Percentiles rank a stretch among this genome's conserved stretches.
Evolutionary conservation across 2,329 filamentous ascomycete genomes (phyloP).

Genomic region (Aspergillus tubingensis): DNA sequence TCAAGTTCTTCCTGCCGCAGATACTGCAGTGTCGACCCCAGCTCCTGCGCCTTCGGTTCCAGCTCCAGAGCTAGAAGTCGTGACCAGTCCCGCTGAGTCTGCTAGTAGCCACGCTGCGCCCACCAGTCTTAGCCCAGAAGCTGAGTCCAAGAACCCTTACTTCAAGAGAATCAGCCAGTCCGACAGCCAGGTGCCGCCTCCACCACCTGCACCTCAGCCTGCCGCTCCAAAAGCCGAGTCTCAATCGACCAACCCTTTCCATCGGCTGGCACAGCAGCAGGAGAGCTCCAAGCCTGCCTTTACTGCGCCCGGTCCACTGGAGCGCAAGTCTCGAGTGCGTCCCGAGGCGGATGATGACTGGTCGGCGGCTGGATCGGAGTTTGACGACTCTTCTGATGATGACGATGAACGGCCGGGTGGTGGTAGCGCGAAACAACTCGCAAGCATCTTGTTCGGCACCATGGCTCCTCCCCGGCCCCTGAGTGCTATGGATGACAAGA

Average conservation of each 20-base stretch:
- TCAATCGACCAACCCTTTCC: conserved; percentile 92
- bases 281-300: conserved; percentile 53
- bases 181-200: conserved; percentile 53
- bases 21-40: conserved; percentile 31
- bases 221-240: conserved; percentile 49
- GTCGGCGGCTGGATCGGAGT: conserved; percentile 75
- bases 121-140: conserved; percentile 60
- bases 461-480: conserved; percentile 92
- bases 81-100: conserved; percentile 53
- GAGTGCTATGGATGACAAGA: conserved; percentile 76
- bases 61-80: conserved; percentile 50
- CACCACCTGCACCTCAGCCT: conserved; percentile 48
- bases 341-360: conserved; percentile 73
- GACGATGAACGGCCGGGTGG: conserved; percentile 79
- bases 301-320: conserved; percentile 51
- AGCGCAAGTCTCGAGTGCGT: conserved; percentile 55
- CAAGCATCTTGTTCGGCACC: conserved; percentile 92
- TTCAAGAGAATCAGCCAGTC: conserved; percentile 82
- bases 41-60: conserved; percentile 27
- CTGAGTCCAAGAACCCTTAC: conserved; percentile 92
- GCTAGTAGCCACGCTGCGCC: conserved; percentile 53
- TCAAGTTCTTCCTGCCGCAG: conserved; percentile 51
- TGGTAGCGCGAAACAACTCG: conserved; percentile 84
- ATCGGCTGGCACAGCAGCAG: conserved; percentile 74
- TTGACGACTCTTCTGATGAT: conserved; percentile 69